A percentile compares a stretch with the other conserved stretches of the same genome.
Evolutionary conservation across 2,329 filamentous ascomycete species (phyloP).

Genomic region (Colletotrichum sp.): DNA sequence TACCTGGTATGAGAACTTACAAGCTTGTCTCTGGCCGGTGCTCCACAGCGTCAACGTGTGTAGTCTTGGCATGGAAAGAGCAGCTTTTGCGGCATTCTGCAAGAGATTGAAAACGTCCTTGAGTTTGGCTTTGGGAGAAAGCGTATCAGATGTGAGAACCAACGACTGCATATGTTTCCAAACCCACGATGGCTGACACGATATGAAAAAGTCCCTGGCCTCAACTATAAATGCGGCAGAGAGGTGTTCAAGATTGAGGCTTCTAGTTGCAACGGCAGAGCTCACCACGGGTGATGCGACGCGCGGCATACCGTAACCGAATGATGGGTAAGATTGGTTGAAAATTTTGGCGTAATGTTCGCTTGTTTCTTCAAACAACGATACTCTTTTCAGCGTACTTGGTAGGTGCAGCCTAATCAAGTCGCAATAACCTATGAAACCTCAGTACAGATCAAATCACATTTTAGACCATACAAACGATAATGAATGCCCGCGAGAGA

Average conservation of each 20-base stretch:
- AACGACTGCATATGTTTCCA: background rate
- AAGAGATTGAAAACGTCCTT: background rate
- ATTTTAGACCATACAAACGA: background rate
- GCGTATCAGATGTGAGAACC: background rate
- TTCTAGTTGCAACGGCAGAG: background rate
- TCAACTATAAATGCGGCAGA: background rate
- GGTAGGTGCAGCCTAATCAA: background rate
- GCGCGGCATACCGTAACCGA: no score
- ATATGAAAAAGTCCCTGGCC: background rate
- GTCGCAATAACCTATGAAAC: background rate
- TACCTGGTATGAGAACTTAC: background rate
- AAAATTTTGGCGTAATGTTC: background rate
- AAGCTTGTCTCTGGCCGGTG: background rate
- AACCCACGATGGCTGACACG: background rate
- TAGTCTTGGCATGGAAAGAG: background rate
- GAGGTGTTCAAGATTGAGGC: background rate
- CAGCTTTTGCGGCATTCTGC: background rate
- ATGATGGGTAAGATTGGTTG: no score
- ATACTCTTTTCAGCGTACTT: background rate
- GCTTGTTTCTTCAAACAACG: background rate
- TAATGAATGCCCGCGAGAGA: background rate
- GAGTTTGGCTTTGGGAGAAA: background rate
- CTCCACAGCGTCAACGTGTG: background rate
- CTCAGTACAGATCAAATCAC: rapidly evolving
- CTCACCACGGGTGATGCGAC: background rate